phyloP scores from a whole-genome alignment of 139 green algal species.

The Chlamydomonas schloesseri region DNA sequence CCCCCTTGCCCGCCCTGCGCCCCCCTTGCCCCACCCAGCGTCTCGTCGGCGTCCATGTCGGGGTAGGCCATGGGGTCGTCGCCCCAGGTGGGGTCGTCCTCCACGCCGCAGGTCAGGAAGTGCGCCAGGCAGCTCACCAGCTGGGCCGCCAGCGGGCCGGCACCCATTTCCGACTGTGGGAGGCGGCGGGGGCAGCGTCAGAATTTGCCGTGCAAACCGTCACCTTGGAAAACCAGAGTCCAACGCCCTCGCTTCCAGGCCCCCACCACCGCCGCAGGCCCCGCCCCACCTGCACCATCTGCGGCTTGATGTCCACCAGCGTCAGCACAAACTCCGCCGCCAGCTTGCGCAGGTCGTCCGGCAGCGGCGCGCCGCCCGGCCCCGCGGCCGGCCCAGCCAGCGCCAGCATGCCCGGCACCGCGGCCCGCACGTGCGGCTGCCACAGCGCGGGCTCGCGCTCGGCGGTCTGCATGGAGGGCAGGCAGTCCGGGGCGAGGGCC shows the following conservation, averaged over 20 bases:
- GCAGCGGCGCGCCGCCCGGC: background rate
- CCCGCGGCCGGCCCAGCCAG: background rate
- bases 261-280: too few relatives aligned
- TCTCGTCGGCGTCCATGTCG: slow-evolving; percentile 36
- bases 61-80: background rate
- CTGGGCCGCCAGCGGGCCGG: background rate
- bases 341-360: background rate
- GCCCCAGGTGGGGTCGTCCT: slow-evolving; percentile 6
- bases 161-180: background rate
- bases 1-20: too few relatives aligned
- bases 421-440: slow-evolving; percentile 2
- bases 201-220: too few relatives aligned
- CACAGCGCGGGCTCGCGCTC: slow-evolving; percentile 19
- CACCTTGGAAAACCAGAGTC: too few relatives aligned
- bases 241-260: too few relatives aligned
- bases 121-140: background rate
- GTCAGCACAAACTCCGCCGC: slow-evolving; percentile 36
- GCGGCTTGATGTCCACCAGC: slow-evolving; percentile 11
- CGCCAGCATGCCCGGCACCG: slow-evolving; percentile 22
- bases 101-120: slow-evolving; percentile 10
- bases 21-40: slow-evolving; percentile 15
- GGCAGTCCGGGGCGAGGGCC: too few relatives aligned
- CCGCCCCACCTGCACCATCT: slow-evolving; percentile 23
- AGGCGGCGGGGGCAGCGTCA: background rate
- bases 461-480: background rate